Evolutionary conservation across 768 basidiomycete species (phyloP).

Genomic region (Trametopsis cervina): DNA sequence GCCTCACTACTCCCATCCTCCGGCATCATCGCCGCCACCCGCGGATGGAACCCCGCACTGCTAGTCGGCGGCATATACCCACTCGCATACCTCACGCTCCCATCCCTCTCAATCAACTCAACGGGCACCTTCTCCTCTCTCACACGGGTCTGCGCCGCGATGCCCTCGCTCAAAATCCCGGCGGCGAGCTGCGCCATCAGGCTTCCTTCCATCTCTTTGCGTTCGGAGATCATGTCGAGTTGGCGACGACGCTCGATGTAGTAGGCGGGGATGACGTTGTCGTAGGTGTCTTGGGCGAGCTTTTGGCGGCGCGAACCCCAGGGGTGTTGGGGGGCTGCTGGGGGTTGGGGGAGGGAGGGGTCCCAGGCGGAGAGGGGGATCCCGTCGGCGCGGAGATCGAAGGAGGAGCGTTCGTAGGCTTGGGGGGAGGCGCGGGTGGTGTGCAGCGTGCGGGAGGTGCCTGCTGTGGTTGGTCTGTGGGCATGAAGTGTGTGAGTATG

Average conservation of each 20-base stretch:
- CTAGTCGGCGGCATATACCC: slow-evolving; percentile 40
- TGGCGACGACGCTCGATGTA: slow-evolving; percentile 24
- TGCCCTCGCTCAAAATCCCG: slow-evolving; percentile 23
- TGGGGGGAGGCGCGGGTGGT: background rate
- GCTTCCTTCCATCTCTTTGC: slow-evolving; percentile 23
- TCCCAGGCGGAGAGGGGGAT: background rate
- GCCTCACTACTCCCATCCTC: slow-evolving; percentile 16
- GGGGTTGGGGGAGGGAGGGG: background rate
- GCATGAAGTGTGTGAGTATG: too few species aligned
- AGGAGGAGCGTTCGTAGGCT: background rate
- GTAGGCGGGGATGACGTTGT: slow-evolving; percentile 22
- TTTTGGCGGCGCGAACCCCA: slow-evolving; percentile 15
- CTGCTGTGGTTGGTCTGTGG: too few species aligned
- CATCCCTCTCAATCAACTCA: slow-evolving; percentile 32
- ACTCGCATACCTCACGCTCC: slow-evolving; percentile 32
- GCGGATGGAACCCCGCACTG: slow-evolving; percentile 27
- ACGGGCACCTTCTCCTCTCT: slow-evolving; percentile 35
- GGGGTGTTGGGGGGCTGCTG: too few species aligned
- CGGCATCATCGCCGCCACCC: slow-evolving; percentile 13
- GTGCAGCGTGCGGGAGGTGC: background rate
- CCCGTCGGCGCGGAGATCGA: background rate
- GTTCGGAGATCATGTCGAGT: slow-evolving; percentile 19
- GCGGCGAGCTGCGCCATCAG: slow-evolving; percentile 24
- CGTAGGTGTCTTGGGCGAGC: slow-evolving; percentile 22
- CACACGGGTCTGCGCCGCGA: slow-evolving; percentile 20